Evolutionary conservation across 768 basidiomycete genomes (phyloP).

Genomic region (Nidula microcarpa): DNA sequence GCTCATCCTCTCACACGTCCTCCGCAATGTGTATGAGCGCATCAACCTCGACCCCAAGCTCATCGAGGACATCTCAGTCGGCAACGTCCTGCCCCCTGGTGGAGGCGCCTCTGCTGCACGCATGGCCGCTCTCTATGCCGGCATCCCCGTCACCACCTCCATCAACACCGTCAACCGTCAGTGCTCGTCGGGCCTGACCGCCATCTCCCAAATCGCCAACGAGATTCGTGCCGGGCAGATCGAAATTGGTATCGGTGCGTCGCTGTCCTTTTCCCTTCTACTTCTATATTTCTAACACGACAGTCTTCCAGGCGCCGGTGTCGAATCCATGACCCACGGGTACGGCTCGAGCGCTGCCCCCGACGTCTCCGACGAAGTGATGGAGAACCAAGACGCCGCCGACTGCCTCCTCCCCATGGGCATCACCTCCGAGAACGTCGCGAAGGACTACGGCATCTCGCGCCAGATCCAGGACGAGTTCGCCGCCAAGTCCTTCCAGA

Average conservation of each 20-base stretch:
- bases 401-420: constrained; percentile 91
- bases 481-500: constrained; percentile 80
- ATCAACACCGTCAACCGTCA: constrained; percentile 88
- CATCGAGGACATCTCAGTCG: constrained; percentile 82
- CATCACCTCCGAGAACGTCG: constrained; percentile 93
- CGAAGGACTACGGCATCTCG: constrained; percentile 68
- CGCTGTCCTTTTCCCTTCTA: background rate
- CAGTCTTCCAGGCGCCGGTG: constrained; percentile 61
- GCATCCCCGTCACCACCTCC: constrained; percentile 73
- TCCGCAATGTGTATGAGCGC: constrained; percentile 68
- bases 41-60: constrained; percentile 73
- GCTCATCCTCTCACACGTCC: constrained; percentile 72
- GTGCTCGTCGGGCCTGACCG: constrained; percentile 84
- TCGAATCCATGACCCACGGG: constrained; percentile 86
- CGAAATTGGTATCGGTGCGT: constrained; percentile 82
- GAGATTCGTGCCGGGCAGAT: constrained; percentile 79
- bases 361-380: constrained; percentile 61
- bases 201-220: constrained; percentile 79
- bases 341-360: constrained; percentile 59
- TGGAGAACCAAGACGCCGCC: constrained; percentile 62
- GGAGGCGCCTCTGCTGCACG: constrained; percentile 81
- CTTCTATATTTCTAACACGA: background rate
- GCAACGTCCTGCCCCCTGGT: constrained; percentile 85
- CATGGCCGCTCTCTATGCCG: constrained; percentile 84
- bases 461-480: constrained; percentile 82